Evolutionary conservation across 148 eudicot species (phyloP), one percentile per base, ranked within the genome.

Genomic region (Suaeda aralocaspica): DNA sequence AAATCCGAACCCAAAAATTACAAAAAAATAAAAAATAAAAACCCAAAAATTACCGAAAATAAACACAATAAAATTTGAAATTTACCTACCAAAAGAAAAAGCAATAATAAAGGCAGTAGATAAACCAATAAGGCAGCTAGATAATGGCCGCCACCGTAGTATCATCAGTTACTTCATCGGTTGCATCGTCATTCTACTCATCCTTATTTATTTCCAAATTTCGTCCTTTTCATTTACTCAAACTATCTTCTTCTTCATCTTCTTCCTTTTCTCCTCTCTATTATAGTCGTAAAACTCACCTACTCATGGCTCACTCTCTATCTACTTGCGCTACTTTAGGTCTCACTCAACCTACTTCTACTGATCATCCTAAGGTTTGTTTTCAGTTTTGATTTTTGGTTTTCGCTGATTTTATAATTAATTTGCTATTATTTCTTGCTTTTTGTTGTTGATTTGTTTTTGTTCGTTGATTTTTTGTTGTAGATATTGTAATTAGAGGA

Each of bases 341-440:
- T 33, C 95, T 93, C 82, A 90, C 98, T 79, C 75, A 65, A 13
- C 84, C 96, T 72, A 79, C 82, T 61, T 74, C 67, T 46, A 65
- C 83, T 46, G 87, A 88, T n/a, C 78, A 83, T 44, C 83, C 75
- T 26, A 85, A 93, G 95, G 98, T 89, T 50, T 34, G 39, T 59
- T 26, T n/a, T 44, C 59, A 72, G 26, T 53, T 52, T 36, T 48
- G 24, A 45, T 15, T 45, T 55, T 48, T 39, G 57, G 0, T 28
- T 26, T 21, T 15, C 61, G 5, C 24, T 21, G 19, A 51, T 66
- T 74, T 52, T 39, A 44, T 36, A 8, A 36, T 36, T 36, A 36
- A 36, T 36, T 36, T 36, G 41, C 41, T 36, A 3, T 36, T 4
- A 36, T 36, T 36, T 36, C n/a, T 36, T 36, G 41, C 8, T 36